Evolutionary conservation across 176 grass and related monocot genomes (phyloP).

Genomic region (Raddia guianensis): DNA sequence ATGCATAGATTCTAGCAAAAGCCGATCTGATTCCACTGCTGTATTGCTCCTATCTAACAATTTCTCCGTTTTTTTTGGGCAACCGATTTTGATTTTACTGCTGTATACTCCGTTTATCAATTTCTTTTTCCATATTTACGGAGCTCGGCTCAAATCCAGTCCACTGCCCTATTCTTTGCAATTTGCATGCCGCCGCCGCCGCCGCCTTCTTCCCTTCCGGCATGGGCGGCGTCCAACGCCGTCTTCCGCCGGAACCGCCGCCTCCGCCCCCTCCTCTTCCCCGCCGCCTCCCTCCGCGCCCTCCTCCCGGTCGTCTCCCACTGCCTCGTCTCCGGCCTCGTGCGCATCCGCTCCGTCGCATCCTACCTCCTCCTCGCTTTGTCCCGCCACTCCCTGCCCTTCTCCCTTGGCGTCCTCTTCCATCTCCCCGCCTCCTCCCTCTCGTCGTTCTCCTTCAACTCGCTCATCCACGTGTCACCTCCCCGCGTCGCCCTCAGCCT

Average conservation of each 20-base stretch:
- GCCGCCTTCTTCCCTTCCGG: constrained; percentile 15
- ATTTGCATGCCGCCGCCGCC: constrained; percentile 15
- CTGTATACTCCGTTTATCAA: too few relatives aligned
- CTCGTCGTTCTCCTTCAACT: constrained; percentile 62
- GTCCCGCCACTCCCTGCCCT: constrained; percentile 33
- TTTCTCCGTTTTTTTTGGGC: too few relatives aligned
- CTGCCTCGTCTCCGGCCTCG: constrained; percentile 68
- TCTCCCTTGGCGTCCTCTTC: constrained; percentile 44
- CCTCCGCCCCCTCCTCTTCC: constrained; percentile 39
- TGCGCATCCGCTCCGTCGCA: constrained; percentile 57
- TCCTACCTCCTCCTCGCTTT: constrained; percentile 42
- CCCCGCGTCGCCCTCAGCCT: constrained; percentile 36
- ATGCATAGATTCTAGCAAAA: too few relatives aligned
- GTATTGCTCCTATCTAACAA: too few relatives aligned
- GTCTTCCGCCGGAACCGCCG: constrained; percentile 55
- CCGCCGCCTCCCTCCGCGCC: constrained; percentile 13
- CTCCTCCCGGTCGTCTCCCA: constrained; percentile 45
- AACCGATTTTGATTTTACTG: too few relatives aligned
- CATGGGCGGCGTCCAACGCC: constrained; percentile 51
- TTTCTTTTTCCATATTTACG: too few relatives aligned
- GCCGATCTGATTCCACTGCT: too few relatives aligned
- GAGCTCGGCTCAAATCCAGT: too few relatives aligned
- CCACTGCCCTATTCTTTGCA: neutral
- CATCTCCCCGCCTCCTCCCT: constrained; percentile 43
- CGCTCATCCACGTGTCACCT: constrained; percentile 57